Base-by-base conservation (phyloP, 192 early-diverging fungal genomes). In the Phycomyces nitens region DNA sequence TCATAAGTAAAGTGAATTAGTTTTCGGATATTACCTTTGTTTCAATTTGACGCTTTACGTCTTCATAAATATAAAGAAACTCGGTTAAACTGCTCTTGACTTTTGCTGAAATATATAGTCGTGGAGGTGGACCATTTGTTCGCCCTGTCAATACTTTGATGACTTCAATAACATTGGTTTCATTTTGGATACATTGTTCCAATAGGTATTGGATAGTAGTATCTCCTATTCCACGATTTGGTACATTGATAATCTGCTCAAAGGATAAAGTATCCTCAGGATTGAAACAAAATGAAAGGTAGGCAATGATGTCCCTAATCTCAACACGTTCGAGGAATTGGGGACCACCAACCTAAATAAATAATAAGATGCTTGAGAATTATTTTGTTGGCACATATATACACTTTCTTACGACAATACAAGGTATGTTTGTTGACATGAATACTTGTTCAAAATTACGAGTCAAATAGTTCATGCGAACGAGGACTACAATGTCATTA, bases 181-280 rank as follows among this genome's bases (percentile, higher is more conserved):
- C 18, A 5, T 53, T 44, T 3, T 53, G 49, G 3, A 34, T 2
- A 7, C 29, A 34, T 7, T 7, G 29, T 7, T 7, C 29, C 29
- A 12, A 16, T 14, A 71, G 24, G 0, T n/a, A n/a, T 12, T 49
- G 16, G 0, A 71, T 8, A 3, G 70, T 58, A 1, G 38, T 51
- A 49, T 65, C 51, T n/a, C 63, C 63, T 5, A 71, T n/a, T 14
- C 70, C 70, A 34, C 70, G 70, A 15, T 60, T 64, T 3, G 70
- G 70, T 14, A 61, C 63, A 47, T 71, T 71, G 23, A 71, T 53
- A n/a, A 60, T 42, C 6, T 58, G 56, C 16, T 24, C 40, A 38
- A 71, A 60, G 27, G 70, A 62, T 14, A 43, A 29, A 23, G 27
- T 21, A 44, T 71, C 70, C 5, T 53, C 18, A 0, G 56, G 62